Evolutionary conservation across 495 filamentous ascomycete species (phyloP), one percentile per base, ranked within the genome.

Genomic region (Tuber melanosporum): DNA sequence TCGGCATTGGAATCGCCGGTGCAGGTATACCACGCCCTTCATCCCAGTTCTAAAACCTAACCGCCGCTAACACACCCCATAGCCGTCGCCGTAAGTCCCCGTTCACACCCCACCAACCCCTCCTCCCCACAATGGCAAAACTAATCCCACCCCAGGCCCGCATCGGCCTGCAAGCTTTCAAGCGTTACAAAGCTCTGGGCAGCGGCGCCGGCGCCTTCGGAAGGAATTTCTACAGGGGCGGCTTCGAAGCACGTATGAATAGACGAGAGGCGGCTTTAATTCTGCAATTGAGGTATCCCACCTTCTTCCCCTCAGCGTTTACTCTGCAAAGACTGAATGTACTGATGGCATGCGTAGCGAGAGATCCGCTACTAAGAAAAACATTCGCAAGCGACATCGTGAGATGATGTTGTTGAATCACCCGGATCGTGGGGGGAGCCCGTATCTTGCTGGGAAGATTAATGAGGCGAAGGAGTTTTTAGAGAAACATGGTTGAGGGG

Each of bases 321-420:
- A 9, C 26, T 7, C 6, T 7, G 43, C 17, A 41, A 62, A 20
- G 17, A 14, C 12, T 19, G 57, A 46, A 44, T 9, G 12, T 70
- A 71, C 20, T 73, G 72, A 72, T 45, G 42, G 26, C 17, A 39
- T 26, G 10, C 52, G 82, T 77, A 98, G 95, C 73, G 95, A 98
- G 84, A 89, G 93, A 71, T 89, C 89, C 77, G 78, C 97, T 80
- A 94, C 90, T 74, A 97, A 96, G 86, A 93, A 97, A 62, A 94
- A 95, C 79, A 88, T 99, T 71, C 92, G 95, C 82, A 98, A 98
- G 87, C 94, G 95, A 79, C 95, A 99, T 86, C 90, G 95, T 47
- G 93, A 92, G 77, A 90, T 98, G 73, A 99, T 99, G 95, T 89
- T 99, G 73, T 87, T 96, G 77, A 99, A 99, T 86, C 95, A 99